A percentile compares a stretch with the other conserved stretches of the same genome.
Conservation (phyloP, 768 basidiomycete species). For the Tubosaeta brunneosetosa region DNA sequence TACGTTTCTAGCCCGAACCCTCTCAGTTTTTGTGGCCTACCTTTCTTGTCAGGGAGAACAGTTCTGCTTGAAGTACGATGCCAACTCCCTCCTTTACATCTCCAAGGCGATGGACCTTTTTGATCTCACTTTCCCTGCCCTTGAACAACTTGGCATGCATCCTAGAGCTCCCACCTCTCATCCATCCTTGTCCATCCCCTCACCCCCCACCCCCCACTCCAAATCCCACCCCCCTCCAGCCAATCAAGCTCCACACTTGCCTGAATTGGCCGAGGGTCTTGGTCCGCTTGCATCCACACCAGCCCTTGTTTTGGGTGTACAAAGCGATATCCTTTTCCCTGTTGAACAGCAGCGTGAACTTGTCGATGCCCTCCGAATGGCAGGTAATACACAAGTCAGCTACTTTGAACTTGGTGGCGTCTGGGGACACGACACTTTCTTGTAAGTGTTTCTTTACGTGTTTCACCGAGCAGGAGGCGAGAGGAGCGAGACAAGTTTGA, state of each 20-base stretch:
- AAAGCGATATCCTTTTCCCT: conserved; percentile 94
- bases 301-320: conserved; percentile 85
- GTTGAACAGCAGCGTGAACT: conserved; percentile 97
- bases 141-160: conserved; percentile 61
- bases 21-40: background rate
- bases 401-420: conserved; percentile 98
- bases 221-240: conserved; percentile 70
- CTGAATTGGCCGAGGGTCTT: conserved; percentile 75
- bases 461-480: background rate
- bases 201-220: conserved; percentile 44
- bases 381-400: conserved; percentile 83
- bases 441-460: conserved; percentile 47
- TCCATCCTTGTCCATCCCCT: conserved; percentile 14
- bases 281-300: conserved; percentile 72
- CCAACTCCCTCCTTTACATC: conserved; percentile 97
- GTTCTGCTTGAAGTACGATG: conserved; percentile 98
- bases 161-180: conserved; percentile 16
- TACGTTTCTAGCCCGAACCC: conserved; percentile 14
- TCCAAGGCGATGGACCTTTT: conserved; percentile 99
- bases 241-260: conserved; percentile 70
- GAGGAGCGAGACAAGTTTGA: background rate
- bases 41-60: conserved; percentile 67
- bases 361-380: conserved; percentile 85
- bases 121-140: conserved; percentile 81
- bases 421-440: conserved; percentile 99